These are phyloP conservation scores for Suhomyces anneliseae DNA, from an alignment of 1,139 yeast genomes.

Conservation along the genomic window DNA sequence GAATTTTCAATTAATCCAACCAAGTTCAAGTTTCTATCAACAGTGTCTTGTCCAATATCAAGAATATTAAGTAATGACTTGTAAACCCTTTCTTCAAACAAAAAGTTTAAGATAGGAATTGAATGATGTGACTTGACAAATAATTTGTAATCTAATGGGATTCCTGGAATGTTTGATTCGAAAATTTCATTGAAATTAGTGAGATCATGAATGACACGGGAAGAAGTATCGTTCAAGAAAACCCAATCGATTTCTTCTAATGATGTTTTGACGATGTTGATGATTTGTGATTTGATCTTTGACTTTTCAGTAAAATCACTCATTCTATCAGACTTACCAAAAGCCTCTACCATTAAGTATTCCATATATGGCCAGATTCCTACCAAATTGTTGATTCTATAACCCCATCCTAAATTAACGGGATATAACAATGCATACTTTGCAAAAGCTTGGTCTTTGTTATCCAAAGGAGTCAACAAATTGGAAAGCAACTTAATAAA, in stretches of 20 bases:
- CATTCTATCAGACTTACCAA: conserved; percentile 44
- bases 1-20: conserved; percentile 24
- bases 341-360: conserved; percentile 64
- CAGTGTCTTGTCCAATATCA: conserved; percentile 52
- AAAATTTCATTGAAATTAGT: conserved; percentile 47
- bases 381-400: conserved; percentile 47
- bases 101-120: conserved; percentile 57
- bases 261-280: conserved; percentile 53
- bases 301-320: conserved; percentile 38
- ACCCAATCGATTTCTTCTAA: conserved; percentile 65
- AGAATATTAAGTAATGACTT: conserved; percentile 56
- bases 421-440: conserved; percentile 58
- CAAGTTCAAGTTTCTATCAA: conserved; percentile 35
- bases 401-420: conserved; percentile 57
- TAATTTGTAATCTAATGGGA: conserved; percentile 30
- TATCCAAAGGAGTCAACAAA: conserved; percentile 27
- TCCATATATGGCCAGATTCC: conserved; percentile 86
- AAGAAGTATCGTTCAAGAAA: conserved; percentile 47
- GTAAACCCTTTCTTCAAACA: conserved; percentile 61
- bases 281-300: conserved; percentile 53
- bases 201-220: conserved; percentile 20
- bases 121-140: conserved; percentile 66
- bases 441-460: conserved; percentile 33
- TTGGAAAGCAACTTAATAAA: conserved; percentile 54
- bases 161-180: conserved; percentile 23